Evolutionary conservation across 2,329 filamentous ascomycete genomes (phyloP).

Genomic region (Fusarium bulbicola): DNA sequence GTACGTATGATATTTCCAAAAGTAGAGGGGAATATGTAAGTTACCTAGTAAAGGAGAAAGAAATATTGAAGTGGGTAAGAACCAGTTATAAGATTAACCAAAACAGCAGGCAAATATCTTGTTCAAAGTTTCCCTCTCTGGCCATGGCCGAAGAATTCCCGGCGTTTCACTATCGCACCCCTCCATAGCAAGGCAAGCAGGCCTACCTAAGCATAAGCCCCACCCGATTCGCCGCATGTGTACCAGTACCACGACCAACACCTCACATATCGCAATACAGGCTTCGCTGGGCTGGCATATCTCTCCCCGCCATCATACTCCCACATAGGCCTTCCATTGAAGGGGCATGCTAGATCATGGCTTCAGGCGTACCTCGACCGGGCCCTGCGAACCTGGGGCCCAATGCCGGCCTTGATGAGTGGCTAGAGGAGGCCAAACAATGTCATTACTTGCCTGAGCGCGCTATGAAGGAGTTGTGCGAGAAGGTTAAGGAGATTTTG

Average conservation of each 20-base stretch:
- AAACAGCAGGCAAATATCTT: background rate
- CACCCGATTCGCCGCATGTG: constrained; percentile 41
- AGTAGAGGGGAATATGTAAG: background rate
- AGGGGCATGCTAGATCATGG: constrained; percentile 49
- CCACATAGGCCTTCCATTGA: constrained; percentile 29
- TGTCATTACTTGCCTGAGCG: constrained; percentile 96
- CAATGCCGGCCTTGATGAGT: constrained; percentile 90
- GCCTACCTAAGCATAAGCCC: constrained; percentile 27
- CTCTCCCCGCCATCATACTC: constrained; percentile 29
- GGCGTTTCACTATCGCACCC: constrained; percentile 44
- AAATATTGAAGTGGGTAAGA: background rate
- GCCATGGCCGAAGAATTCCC: constrained; percentile 42
- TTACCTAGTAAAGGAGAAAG: background rate
- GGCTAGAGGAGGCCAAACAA: constrained; percentile 95
- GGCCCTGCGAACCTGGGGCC: constrained; percentile 86
- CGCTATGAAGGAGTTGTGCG: constrained; percentile 98
- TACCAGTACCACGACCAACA: constrained; percentile 24
- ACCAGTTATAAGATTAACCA: background rate
- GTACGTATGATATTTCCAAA: background rate
- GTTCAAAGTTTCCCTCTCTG: background rate
- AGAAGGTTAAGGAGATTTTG: constrained; percentile 97
- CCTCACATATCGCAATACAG: constrained; percentile 34
- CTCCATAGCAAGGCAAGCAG: constrained; percentile 36
- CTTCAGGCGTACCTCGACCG: constrained; percentile 77
- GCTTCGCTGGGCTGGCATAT: constrained; percentile 38